A percentile compares a stretch with the other conserved stretches of the same genome.
phyloP scores from a whole-genome alignment of 2,329 filamentous ascomycete species.

The Colletotrichum agaves region DNA sequence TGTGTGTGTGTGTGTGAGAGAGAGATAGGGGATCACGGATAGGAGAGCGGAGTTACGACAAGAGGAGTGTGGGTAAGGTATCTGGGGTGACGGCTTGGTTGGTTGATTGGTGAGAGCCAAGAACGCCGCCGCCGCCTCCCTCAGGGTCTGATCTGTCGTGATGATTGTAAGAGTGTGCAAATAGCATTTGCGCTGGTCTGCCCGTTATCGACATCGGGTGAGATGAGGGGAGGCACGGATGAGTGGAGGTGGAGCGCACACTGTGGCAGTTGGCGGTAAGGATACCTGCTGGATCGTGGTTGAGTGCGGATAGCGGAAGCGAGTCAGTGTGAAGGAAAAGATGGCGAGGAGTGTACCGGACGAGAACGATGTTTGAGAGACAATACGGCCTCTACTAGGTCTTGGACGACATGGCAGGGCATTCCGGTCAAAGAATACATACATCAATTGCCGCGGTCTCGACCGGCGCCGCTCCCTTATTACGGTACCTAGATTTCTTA shows the following conservation, averaged over 20 bases:
- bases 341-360: too few relatives aligned
- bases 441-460: too few relatives aligned
- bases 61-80: constrained; percentile 35
- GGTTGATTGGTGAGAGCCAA: constrained; percentile 1
- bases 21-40: neutral
- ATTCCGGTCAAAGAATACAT: constrained; percentile 10
- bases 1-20: neutral
- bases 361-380: constrained; percentile 2
- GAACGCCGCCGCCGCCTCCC: neutral
- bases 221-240: constrained; percentile 3
- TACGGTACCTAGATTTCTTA: too few relatives aligned
- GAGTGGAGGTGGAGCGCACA: constrained; percentile 6
- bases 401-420: constrained; percentile 31
- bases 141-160: constrained; percentile 21
- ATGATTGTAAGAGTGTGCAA: constrained; percentile 22
- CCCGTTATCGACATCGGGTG: constrained; percentile 2
- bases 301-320: neutral
- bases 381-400: constrained; percentile 19
- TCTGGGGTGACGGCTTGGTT: constrained; percentile 25
- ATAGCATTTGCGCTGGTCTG: constrained; percentile 21
- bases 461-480: neutral
- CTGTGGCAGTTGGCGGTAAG: constrained; percentile 4
- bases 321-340: neutral
- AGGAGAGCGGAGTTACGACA: neutral
- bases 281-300: neutral